Percentiles rank a stretch among this genome's conserved stretches.
Conservation (phyloP, 805 yeast genomes). For the Metschnikowia gruessii region DNA sequence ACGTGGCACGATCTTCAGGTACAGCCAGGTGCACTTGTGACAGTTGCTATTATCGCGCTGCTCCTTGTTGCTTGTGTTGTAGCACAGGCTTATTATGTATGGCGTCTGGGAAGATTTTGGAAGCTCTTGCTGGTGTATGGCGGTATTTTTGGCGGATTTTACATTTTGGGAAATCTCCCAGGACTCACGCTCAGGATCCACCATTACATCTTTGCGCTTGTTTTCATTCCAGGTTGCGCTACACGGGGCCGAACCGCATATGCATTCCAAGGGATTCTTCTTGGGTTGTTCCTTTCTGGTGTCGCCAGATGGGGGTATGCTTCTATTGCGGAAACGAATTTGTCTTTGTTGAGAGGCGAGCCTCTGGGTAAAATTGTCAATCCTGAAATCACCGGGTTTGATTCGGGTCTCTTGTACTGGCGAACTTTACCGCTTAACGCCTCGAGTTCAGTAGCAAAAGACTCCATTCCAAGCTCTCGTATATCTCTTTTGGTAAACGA, state of each 20-base stretch:
- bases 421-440: constrained; percentile 13
- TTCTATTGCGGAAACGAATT: constrained; percentile 75
- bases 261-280: constrained; percentile 76
- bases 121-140: constrained; percentile 59
- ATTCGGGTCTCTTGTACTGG: constrained; percentile 41
- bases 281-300: constrained; percentile 82
- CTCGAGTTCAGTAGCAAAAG: not conserved
- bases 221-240: constrained; percentile 79
- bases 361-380: constrained; percentile 57
- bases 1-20: constrained; percentile 65
- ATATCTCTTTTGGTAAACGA: constrained; percentile 74
- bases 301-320: constrained; percentile 93
- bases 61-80: constrained; percentile 51
- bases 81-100: constrained; percentile 72
- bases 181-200: constrained; percentile 76
- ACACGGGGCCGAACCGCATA: constrained; percentile 70
- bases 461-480: constrained; percentile 26
- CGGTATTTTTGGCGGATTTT: constrained; percentile 41
- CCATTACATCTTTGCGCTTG: constrained; percentile 71
- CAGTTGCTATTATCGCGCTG: constrained; percentile 51
- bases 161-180: constrained; percentile 41
- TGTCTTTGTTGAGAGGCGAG: constrained; percentile 67
- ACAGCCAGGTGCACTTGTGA: constrained; percentile 73
- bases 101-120: constrained; percentile 72
- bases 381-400: constrained; percentile 43